Evolutionary conservation across 257 asterid genomes (phyloP).

Genomic region (Petunia axillaris): DNA sequence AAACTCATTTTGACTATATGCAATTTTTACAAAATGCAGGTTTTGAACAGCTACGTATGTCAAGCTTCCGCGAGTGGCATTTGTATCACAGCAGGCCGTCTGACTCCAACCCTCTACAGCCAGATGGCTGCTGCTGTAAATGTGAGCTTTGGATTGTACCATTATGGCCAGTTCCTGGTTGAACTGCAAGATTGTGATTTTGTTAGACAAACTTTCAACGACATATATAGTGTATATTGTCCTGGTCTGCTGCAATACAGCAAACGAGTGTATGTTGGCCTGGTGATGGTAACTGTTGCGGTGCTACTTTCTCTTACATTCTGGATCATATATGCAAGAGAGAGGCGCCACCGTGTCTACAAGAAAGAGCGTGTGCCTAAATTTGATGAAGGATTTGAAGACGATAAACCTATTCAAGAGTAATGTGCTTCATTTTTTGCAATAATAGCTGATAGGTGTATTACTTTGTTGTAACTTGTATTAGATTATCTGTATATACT

Average conservation of each 20-base stretch:
- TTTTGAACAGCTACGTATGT: conserved; percentile 40
- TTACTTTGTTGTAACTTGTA: conserved; percentile 17
- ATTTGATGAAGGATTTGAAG: conserved; percentile 29
- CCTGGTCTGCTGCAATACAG: conserved; percentile 30
- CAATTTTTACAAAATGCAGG: conserved; percentile 22
- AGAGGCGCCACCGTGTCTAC: conserved; percentile 37
- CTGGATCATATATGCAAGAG: conserved; percentile 38
- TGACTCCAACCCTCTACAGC: conserved; percentile 37
- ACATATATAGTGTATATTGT: conserved; percentile 32
- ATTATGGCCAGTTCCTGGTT: conserved; percentile 38
- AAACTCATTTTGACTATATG: neutral
- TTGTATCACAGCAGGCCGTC: conserved; percentile 43
- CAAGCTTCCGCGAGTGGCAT: conserved; percentile 35
- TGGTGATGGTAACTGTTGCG: conserved; percentile 34
- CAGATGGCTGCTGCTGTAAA: conserved; percentile 33
- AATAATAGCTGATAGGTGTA: conserved; percentile 15
- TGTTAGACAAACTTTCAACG: conserved; percentile 30
- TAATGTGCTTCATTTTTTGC: neutral
- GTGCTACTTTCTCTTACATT: conserved; percentile 37
- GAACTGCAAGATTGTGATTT: conserved; percentile 40
- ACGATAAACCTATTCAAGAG: conserved; percentile 38
- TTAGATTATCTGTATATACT: neutral
- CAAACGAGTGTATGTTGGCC: conserved; percentile 35
- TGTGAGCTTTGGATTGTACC: conserved; percentile 36
- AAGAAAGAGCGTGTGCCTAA: conserved; percentile 42